Evolutionary conservation across 345 rosid species (phyloP).

Genomic region (Lumnitzera racemosa): DNA sequence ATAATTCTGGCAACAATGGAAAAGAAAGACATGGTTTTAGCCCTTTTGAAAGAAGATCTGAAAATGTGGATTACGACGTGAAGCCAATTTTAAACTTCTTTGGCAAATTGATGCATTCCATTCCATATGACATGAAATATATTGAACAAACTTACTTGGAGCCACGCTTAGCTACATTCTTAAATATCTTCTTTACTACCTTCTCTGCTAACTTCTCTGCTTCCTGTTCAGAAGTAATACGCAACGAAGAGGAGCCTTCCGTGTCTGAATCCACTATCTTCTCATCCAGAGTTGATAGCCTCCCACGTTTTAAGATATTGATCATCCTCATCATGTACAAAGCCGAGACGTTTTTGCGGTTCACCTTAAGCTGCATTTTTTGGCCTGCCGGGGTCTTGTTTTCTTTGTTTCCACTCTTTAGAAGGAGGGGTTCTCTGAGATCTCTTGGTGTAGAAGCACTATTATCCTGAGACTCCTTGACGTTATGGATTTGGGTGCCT

Average conservation of each 20-base stretch:
- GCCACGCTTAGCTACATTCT: constrained; percentile 34
- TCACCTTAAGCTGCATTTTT: constrained; percentile 17
- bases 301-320: constrained; percentile 21
- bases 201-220: constrained; percentile 36
- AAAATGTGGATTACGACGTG: too few species aligned
- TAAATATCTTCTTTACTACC: constrained; percentile 41
- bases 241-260: constrained; percentile 28
- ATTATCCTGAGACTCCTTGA: too few species aligned
- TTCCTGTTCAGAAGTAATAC: constrained; percentile 22
- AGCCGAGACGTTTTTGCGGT: constrained; percentile 30
- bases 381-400: background rate
- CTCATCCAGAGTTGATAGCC: constrained; percentile 41
- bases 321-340: constrained; percentile 42
- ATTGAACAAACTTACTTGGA: constrained; percentile 19
- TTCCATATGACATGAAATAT: background rate
- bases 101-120: too few species aligned
- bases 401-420: background rate
- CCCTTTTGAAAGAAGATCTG: too few species aligned
- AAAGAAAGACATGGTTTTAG: too few species aligned
- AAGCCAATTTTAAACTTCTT: too few species aligned
- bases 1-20: constrained; percentile 15
- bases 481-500: background rate
- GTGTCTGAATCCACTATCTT: constrained; percentile 30
- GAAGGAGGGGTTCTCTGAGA: constrained; percentile 16
- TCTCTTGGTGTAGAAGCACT: background rate